Base-by-base conservation (phyloP, 257 asterid genomes). In the Misopates orontium region DNA sequence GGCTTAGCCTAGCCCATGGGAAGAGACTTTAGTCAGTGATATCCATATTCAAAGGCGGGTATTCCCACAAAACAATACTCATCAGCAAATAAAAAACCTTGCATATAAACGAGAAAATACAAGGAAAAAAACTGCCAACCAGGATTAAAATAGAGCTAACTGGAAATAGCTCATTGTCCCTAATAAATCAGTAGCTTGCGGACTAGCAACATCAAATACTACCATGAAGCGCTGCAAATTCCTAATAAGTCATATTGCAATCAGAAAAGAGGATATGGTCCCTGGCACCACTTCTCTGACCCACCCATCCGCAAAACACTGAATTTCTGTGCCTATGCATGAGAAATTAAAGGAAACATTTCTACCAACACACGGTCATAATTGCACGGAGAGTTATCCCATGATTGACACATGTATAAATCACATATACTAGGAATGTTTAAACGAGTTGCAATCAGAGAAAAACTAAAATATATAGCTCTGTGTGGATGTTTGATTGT, bases 231-330 rank as follows among this genome's bases (percentile, higher is more conserved):
- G n/a, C n/a, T n/a, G n/a, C n/a, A n/a, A n/a, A n/a, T n/a, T n/a
- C n/a, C n/a, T n/a, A n/a, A n/a, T n/a, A n/a, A 42, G 52, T 9
- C 56, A 54, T 14, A 5, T 31, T 2, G 36, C 56, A 54, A 54
- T 14, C 36, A 0, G 39, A 54, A 54, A 54, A 42, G 51, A 66
- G 14, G 58, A 42, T 66, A 47, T 49, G 56, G 48, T 31, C 59
- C 22, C 62, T 18, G 31, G 59, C 42, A 48, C 53, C 53, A 44
- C 28, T n/a, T 45, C 59, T 55, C 48, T 24, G 24, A 67, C 56
- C n/a, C 15, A 45, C 44, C 60, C 8, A 32, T 19, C 49, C 51
- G 11, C 51, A 14, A 45, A 60, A 13, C 19, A 19, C 69, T 53
- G 32, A 31, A 41, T 8, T 56, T 41, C 31, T 9, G 52, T 22